These are phyloP conservation scores for Ascosphaera pollenicola DNA, from an alignment of 2,329 filamentous ascomycete species.

Conservation along the genomic window DNA sequence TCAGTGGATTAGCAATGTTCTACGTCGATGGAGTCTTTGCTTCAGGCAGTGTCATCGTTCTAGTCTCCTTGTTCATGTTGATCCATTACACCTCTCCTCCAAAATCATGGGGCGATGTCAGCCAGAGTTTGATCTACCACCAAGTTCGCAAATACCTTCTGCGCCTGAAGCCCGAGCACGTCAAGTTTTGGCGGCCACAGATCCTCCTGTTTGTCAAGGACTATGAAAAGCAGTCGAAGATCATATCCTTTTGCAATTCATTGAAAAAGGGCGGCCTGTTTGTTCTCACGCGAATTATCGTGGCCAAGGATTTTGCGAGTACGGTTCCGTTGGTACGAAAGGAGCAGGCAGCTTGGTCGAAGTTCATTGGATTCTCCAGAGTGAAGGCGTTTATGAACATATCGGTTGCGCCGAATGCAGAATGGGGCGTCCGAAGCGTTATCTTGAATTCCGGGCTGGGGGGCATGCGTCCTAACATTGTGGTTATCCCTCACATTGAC, in stretches of 20 bases:
- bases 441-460: conserved; percentile 63
- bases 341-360: conserved; percentile 65
- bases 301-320: conserved; percentile 57
- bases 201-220: conserved; percentile 70
- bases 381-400: conserved; percentile 84
- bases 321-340: conserved; percentile 62
- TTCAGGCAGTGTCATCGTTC: conserved; percentile 46
- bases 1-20: conserved; percentile 67
- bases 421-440: conserved; percentile 68
- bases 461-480: conserved; percentile 77
- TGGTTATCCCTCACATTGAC: conserved; percentile 31
- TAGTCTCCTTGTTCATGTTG: conserved; percentile 57
- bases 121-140: conserved; percentile 69
- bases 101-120: conserved; percentile 78
- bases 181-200: conserved; percentile 84
- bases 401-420: conserved; percentile 58
- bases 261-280: conserved; percentile 74
- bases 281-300: conserved; percentile 70
- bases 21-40: conserved; percentile 73
- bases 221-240: conserved; percentile 55
- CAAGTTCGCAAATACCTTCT: conserved; percentile 76
- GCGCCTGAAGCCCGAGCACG: conserved; percentile 65
- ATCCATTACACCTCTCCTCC: conserved; percentile 74
- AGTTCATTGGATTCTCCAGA: conserved; percentile 65
- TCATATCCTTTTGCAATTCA: conserved; percentile 82